These are phyloP conservation scores for Ilyonectria destructans DNA, from an alignment of 2,329 filamentous ascomycete genomes.

Conservation along the genomic window DNA sequence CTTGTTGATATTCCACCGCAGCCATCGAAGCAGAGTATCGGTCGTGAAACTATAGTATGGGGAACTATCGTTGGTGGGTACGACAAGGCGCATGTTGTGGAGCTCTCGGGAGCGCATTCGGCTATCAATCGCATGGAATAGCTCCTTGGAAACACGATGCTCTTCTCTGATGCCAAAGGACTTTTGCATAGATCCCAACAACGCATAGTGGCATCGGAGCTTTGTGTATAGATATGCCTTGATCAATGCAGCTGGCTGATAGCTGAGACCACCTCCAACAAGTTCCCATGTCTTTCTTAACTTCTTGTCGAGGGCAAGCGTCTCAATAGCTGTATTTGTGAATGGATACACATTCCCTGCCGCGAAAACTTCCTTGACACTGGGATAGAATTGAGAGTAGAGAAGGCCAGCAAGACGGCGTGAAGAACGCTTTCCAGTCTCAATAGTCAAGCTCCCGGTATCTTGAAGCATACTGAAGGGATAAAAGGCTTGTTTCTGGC, in stretches of 20 bases:
- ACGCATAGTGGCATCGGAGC: not conserved
- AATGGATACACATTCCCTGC: slow-evolving; percentile 1
- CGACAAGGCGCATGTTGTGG: not conserved
- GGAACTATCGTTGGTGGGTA: not conserved
- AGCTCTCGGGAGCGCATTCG: not conserved
- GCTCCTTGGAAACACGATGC: slow-evolving; percentile 7
- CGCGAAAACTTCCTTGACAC: slow-evolving; percentile 6
- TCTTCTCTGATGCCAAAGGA: slow-evolving; percentile 5
- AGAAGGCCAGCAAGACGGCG: not conserved
- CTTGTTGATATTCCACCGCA: slow-evolving; percentile 13
- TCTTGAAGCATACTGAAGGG: too few species aligned
- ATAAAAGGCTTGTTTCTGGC: too few species aligned
- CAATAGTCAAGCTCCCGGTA: too few species aligned
- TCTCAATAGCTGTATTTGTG: slow-evolving; percentile 6
- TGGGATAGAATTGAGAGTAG: slow-evolving; percentile 8
- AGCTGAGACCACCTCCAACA: slow-evolving; percentile 1
- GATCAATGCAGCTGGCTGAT: slow-evolving; percentile 12
- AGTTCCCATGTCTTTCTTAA: slow-evolving; percentile 9
- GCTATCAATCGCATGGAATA: not conserved
- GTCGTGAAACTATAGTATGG: slow-evolving; percentile 5
- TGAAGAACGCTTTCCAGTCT: not conserved
- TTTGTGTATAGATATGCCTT: slow-evolving; percentile 12
- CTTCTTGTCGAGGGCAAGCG: slow-evolving; percentile 10
- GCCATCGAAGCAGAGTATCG: not conserved
- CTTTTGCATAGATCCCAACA: not conserved